phyloP scores from a whole-genome alignment of 495 filamentous ascomycete genomes.

The Lophium mytilinum region DNA sequence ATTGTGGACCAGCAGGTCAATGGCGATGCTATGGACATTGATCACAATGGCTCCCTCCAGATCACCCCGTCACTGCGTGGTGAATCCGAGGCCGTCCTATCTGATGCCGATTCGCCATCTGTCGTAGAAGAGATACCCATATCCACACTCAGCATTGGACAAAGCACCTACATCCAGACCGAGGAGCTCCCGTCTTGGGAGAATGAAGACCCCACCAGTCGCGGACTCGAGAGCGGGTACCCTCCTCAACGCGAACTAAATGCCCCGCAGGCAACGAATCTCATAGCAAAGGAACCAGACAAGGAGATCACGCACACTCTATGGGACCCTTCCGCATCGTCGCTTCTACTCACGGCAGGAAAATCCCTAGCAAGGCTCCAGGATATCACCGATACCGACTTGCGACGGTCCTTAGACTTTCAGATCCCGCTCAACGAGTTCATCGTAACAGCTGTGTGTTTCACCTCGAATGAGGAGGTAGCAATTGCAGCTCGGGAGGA shows the following conservation, averaged over 20 bases:
- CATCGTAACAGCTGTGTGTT: constrained; percentile 14
- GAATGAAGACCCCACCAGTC: background rate
- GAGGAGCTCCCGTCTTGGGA: background rate
- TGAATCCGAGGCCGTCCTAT: constrained; percentile 21
- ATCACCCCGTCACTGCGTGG: constrained; percentile 17
- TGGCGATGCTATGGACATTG: constrained; percentile 32
- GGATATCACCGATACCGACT: background rate
- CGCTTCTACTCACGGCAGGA: constrained; percentile 15
- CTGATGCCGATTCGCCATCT: constrained; percentile 27
- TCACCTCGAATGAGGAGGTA: constrained; percentile 5
- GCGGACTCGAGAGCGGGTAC: background rate
- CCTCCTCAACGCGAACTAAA: background rate
- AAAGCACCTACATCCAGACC: constrained; percentile 20
- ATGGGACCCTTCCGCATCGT: constrained; percentile 4
- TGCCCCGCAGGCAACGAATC: constrained; percentile 6
- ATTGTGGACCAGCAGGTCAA: constrained; percentile 20
- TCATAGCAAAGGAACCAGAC: constrained; percentile 1
- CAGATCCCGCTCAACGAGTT: constrained; percentile 14
- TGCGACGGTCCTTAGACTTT: background rate
- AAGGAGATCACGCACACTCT: constrained; percentile 7
- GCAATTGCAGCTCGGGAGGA: constrained; percentile 13
- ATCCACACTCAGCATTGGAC: constrained; percentile 23
- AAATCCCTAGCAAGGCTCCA: constrained; percentile 12
- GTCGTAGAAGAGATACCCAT: constrained; percentile 17
- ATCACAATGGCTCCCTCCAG: constrained; percentile 19